Base-by-base conservation (phyloP, 257 asterid genomes). In the Scutellaria baicalensis region DNA sequence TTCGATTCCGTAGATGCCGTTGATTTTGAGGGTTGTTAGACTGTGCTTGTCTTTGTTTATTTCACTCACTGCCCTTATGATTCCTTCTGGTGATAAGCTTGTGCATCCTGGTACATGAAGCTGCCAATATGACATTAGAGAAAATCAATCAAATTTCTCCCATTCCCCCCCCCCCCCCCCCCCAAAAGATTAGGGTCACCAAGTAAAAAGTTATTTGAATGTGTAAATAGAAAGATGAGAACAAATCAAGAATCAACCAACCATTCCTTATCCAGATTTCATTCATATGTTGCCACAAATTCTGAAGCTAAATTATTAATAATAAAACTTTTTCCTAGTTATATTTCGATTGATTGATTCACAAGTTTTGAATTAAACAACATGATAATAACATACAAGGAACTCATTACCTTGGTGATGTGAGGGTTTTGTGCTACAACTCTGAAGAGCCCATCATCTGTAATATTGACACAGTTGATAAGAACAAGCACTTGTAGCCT, bases 71-170 rank as follows among this genome's bases (percentile, higher is more conserved):
- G 92, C 89, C 49, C 21, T 58, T 18, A 86, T 68, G 66, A 93
- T 75, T 69, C 93, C 98, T 21, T 49, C 83, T 3, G 92, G 82
- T 8, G 90, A 80, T 82, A 90, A 59, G 75, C 82, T 67, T 5
- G 87, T 81, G 90, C 97, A 93, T 33, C 85, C 89, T 56, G 91
- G 95, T 14, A 85, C 77, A 69, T 80, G 84, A 8, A 93, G 93
- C 97, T 92, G 84, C 14, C 18, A 62, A 56, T 8, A 43, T 33
- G 13, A 20, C 8, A n/a, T 2, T n/a, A 62, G 2, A 59, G 1
- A 48, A 48, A n/a, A n/a, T n/a, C n/a, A n/a, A n/a, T n/a, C n/a
- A n/a, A n/a, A n/a, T n/a, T n/a, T n/a, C n/a, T n/a, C n/a, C n/a
- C n/a, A n/a, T n/a, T n/a, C n/a, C n/a, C n/a, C n/a, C n/a, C n/a